Evolutionary conservation across 129 eudicot genomes (phyloP).

Genomic region (Flaveria robusta): DNA sequence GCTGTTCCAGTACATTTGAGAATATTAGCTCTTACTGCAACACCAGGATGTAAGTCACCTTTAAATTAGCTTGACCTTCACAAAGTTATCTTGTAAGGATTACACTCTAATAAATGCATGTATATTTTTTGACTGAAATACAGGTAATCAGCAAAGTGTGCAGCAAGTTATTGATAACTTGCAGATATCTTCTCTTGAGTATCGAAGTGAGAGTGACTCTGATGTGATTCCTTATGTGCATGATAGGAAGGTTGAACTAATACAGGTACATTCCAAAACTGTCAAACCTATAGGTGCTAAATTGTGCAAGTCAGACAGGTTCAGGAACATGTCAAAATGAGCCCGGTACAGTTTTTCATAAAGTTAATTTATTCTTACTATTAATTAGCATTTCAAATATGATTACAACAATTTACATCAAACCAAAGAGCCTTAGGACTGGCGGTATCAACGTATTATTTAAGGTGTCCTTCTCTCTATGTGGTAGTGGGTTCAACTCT

Average conservation of each 20-base stretch:
- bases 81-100: conserved; percentile 6
- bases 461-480: neutral
- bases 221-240: conserved; percentile 78
- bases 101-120: conserved; percentile 19
- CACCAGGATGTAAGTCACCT: conserved; percentile 86
- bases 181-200: conserved; percentile 82
- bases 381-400: neutral
- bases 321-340: neutral
- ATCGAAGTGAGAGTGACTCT: conserved; percentile 74
- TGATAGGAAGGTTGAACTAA: conserved; percentile 65
- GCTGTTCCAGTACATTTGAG: conserved; percentile 71
- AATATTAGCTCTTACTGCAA: conserved; percentile 85
- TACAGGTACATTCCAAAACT: conserved; percentile 53
- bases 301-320: neutral
- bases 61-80: conserved; percentile 9
- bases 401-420: neutral
- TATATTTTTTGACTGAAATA: conserved; percentile 18
- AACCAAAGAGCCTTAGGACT: conserved; percentile 7
- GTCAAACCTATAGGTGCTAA: conserved; percentile 2
- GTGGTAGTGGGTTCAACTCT: neutral
- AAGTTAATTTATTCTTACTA: neutral
- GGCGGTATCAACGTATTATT: neutral
- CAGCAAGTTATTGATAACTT: conserved; percentile 81
- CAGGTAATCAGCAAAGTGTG: conserved; percentile 61
- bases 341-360: neutral